phyloP scores from a whole-genome alignment of 768 basidiomycete genomes.

The Podaxis rugospora region DNA sequence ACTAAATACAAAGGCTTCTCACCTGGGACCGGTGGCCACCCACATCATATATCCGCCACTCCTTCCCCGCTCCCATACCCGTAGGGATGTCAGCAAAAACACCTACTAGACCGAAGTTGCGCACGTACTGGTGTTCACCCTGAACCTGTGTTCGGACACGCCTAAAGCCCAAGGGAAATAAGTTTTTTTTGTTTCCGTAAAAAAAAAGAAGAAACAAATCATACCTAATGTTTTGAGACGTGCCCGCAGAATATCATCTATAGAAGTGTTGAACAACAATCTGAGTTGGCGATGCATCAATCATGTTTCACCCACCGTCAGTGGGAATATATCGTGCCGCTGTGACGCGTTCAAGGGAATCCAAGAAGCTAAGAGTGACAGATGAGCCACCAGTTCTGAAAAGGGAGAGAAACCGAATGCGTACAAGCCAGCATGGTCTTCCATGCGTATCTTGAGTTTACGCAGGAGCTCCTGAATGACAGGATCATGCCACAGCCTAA shows the following conservation, averaged over 20 bases:
- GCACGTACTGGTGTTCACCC: slow-evolving; percentile 42
- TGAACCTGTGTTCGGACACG: slow-evolving; percentile 69
- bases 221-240: slow-evolving; percentile 55
- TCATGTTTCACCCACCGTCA: slow-evolving; percentile 43
- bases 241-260: slow-evolving; percentile 71
- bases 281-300: background rate
- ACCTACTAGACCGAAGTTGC: background rate
- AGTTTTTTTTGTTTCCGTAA: background rate
- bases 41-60: slow-evolving; percentile 47
- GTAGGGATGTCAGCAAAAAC: background rate
- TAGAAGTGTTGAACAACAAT: background rate
- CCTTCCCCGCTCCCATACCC: slow-evolving; percentile 25
- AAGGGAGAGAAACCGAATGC: slow-evolving; percentile 21
- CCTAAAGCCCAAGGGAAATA: slow-evolving; percentile 27
- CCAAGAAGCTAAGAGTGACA: slow-evolving; percentile 52
- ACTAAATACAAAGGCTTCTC: slow-evolving; percentile 16
- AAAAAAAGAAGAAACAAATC: slow-evolving; percentile 5
- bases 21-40: slow-evolving; percentile 69
- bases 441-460: slow-evolving; percentile 50
- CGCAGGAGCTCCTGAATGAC: slow-evolving; percentile 47
- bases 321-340: slow-evolving; percentile 59
- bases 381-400: background rate
- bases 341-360: slow-evolving; percentile 60
- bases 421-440: slow-evolving; percentile 73
- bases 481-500: slow-evolving; percentile 56